phyloP scores from a whole-genome alignment of 192 early-diverging fungal genomes.

The Mortierella alpina region DNA sequence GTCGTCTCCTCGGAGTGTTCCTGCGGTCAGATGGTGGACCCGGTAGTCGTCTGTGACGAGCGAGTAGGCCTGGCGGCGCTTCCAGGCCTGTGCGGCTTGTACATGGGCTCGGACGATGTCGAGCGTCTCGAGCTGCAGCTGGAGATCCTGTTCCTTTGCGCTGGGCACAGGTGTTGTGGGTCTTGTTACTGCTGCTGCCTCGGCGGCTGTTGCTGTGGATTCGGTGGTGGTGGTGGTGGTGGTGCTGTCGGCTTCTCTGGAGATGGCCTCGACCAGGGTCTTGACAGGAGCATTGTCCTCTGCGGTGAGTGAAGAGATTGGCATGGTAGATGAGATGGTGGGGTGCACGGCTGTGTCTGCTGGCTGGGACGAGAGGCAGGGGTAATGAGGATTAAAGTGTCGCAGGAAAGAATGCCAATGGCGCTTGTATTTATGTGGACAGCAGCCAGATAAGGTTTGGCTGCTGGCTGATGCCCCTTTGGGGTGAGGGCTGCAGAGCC shows the following conservation, averaged over 20 bases:
- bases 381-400: not conserved
- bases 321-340: constrained; percentile 6
- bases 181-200: not conserved
- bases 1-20: constrained; percentile 64
- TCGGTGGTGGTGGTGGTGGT: not conserved
- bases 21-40: constrained; percentile 56
- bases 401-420: no score
- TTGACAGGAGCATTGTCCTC: constrained; percentile 6
- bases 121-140: constrained; percentile 24
- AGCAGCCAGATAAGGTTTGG: no score
- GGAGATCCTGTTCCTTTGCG: constrained; percentile 5
- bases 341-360: not conserved
- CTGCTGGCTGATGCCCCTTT: no score
- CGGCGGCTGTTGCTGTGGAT: not conserved
- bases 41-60: constrained; percentile 33
- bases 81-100: constrained; percentile 21
- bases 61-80: constrained; percentile 37
- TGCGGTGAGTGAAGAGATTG: constrained; percentile 13
- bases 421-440: no score
- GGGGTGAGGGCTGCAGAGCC: not conserved
- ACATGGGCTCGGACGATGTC: constrained; percentile 19
- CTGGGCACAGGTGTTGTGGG: not conserved
- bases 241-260: not conserved
- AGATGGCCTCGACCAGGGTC: constrained; percentile 8
- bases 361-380: not conserved